Evolutionary conservation across 2,329 filamentous ascomycete genomes (phyloP).

Genomic region (Penicillium janthinellum): DNA sequence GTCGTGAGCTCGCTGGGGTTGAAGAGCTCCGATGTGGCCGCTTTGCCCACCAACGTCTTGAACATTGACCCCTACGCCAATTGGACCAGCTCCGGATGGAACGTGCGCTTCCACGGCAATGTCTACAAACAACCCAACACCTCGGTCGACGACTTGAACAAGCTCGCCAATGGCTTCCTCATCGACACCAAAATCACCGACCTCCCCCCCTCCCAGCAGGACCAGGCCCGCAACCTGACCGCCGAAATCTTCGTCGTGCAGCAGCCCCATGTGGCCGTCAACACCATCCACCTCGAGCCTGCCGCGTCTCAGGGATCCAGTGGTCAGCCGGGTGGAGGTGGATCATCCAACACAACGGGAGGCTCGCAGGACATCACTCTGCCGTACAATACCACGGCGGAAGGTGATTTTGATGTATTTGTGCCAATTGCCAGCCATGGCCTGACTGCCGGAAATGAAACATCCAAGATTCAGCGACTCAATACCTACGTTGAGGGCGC

Average conservation of each 20-base stretch:
- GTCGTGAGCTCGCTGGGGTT: slow-evolving; percentile 26
- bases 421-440: background rate
- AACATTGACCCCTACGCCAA: slow-evolving; percentile 61
- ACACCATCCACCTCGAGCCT: slow-evolving; percentile 53
- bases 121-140: slow-evolving; percentile 79
- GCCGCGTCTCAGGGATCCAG: slow-evolving; percentile 58
- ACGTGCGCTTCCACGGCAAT: slow-evolving; percentile 73
- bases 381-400: slow-evolving; percentile 49
- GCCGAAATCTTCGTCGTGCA: slow-evolving; percentile 74
- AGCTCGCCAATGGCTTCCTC: slow-evolving; percentile 70
- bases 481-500: slow-evolving; percentile 1
- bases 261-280: slow-evolving; percentile 54
- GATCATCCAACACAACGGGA: slow-evolving; percentile 45
- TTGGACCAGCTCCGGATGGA: slow-evolving; percentile 77
- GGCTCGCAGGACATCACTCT: slow-evolving; percentile 65
- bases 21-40: slow-evolving; percentile 14
- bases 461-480: background rate
- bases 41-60: slow-evolving; percentile 25
- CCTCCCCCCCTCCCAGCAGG: slow-evolving; percentile 61
- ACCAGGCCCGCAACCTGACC: slow-evolving; percentile 73
- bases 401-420: slow-evolving; percentile 1
- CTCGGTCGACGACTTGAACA: slow-evolving; percentile 63
- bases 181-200: slow-evolving; percentile 64
- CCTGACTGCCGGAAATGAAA: background rate
- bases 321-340: slow-evolving; percentile 24